A percentile compares a stretch with the other conserved stretches of the same genome.
These are phyloP conservation scores for Aeschynomene evenia DNA, from an alignment of 306 rosid species.

Conservation along the genomic window DNA sequence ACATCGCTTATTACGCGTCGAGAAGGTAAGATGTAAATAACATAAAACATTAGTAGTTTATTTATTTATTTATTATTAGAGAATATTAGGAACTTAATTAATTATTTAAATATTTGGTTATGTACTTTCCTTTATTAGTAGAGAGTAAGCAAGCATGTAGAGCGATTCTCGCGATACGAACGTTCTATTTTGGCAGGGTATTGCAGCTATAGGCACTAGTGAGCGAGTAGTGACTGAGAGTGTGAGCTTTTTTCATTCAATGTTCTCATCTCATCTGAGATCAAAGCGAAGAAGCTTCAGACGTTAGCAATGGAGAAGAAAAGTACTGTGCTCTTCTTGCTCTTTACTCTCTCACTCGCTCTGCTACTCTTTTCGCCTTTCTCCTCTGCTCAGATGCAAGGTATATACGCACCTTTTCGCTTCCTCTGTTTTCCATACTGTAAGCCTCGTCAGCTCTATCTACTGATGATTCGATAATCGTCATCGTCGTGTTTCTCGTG, in stretches of 20 bases:
- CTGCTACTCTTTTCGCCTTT: constrained; percentile 1
- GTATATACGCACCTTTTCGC: background rate
- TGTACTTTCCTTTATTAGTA: background rate
- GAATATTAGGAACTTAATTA: too few relatives aligned
- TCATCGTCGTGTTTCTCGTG: background rate
- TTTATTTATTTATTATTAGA: too few relatives aligned
- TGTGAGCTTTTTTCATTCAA: background rate
- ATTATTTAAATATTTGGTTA: background rate
- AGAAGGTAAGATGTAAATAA: too few relatives aligned
- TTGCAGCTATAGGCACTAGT: background rate
- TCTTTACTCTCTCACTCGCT: constrained; percentile 13
- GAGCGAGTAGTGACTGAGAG: background rate
- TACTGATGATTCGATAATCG: background rate
- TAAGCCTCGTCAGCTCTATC: background rate
- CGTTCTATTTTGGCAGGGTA: background rate
- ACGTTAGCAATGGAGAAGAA: constrained; percentile 1
- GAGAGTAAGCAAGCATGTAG: background rate
- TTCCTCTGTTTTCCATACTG: background rate
- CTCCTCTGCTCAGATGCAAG: constrained; percentile 41
- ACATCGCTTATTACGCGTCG: too few relatives aligned
- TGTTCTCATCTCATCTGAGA: background rate
- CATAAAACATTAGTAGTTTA: too few relatives aligned
- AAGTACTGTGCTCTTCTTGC: background rate
- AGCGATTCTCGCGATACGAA: background rate
- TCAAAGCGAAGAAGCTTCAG: background rate